Percentiles rank a stretch among this genome's conserved stretches.
phyloP scores from a whole-genome alignment of 345 rosid species.

The Microcos paniculata region DNA sequence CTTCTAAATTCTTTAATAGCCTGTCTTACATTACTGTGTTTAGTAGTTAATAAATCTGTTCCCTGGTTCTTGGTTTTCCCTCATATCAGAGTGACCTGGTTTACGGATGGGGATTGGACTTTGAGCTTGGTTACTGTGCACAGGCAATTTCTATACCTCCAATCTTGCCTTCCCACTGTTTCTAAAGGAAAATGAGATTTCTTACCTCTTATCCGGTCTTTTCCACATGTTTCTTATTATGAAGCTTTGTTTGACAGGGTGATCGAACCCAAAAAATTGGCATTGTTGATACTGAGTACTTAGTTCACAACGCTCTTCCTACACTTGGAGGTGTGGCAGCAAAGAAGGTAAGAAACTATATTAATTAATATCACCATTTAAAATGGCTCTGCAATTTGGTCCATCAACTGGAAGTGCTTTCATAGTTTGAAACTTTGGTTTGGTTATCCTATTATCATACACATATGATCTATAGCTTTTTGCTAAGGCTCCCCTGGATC shows the following conservation, averaged over 20 bases:
- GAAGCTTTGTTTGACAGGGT: conserved; percentile 45
- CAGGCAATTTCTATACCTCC: conserved; percentile 42
- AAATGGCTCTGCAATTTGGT: background rate
- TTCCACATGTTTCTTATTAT: background rate
- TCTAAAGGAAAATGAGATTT: background rate
- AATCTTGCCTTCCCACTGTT: background rate
- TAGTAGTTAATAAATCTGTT: background rate
- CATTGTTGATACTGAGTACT: conserved; percentile 71
- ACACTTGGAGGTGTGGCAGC: conserved; percentile 57
- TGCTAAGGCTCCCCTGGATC: too few relatives aligned
- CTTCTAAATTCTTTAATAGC: background rate
- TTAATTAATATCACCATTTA: background rate
- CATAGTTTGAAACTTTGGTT: background rate
- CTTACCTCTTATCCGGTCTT: background rate
- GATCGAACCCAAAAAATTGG: conserved; percentile 69
- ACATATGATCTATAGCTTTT: too few relatives aligned
- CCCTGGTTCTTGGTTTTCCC: background rate
- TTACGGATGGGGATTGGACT: conserved; percentile 80
- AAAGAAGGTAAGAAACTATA: conserved; percentile 34
- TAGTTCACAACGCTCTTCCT: conserved; percentile 62
- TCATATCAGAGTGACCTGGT: conserved; percentile 62
- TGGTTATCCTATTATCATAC: background rate
- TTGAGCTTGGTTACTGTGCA: conserved; percentile 76
- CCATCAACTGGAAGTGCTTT: background rate
- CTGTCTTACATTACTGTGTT: background rate